These are phyloP conservation scores for Lolium multiflorum DNA, from an alignment of 176 grass and related monocot genomes.

Conservation along the genomic window DNA sequence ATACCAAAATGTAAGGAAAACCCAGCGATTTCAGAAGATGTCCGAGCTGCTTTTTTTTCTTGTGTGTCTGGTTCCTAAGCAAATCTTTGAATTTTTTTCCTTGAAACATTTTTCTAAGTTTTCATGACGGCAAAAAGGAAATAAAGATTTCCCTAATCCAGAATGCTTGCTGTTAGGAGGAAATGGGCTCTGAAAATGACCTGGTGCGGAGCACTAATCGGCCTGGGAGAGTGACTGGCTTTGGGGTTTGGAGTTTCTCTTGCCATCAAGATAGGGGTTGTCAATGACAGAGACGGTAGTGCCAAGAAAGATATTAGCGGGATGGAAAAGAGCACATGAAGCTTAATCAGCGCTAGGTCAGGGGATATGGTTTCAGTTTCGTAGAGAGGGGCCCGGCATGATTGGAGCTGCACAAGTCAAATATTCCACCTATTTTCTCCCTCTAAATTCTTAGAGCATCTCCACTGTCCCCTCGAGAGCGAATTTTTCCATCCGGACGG, in stretches of 20 bases:
- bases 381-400: slow-evolving; percentile 1
- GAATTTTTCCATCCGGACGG: too few species aligned
- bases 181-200: slow-evolving; percentile 48
- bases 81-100: neutral
- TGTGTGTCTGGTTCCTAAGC: neutral
- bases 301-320: slow-evolving; percentile 20
- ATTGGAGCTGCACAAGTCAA: slow-evolving; percentile 49
- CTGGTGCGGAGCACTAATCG: slow-evolving; percentile 15
- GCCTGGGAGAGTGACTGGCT: slow-evolving; percentile 33
- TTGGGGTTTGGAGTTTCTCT: slow-evolving; percentile 25
- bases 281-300: slow-evolving; percentile 39
- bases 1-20: neutral
- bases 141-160: neutral
- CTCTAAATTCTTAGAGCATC: slow-evolving; percentile 19
- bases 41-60: neutral
- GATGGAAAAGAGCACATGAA: slow-evolving; percentile 24
- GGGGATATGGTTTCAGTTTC: slow-evolving; percentile 42
- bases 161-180: slow-evolving; percentile 49
- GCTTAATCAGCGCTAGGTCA: slow-evolving; percentile 33
- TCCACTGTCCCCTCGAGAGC: too few species aligned
- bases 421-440: slow-evolving; percentile 37
- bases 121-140: neutral
- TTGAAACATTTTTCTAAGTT: neutral
- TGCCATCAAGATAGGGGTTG: slow-evolving; percentile 30
- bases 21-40: neutral